phyloP scores from a whole-genome alignment of 208 protist species.

The Leishmania tarentolae region DNA sequence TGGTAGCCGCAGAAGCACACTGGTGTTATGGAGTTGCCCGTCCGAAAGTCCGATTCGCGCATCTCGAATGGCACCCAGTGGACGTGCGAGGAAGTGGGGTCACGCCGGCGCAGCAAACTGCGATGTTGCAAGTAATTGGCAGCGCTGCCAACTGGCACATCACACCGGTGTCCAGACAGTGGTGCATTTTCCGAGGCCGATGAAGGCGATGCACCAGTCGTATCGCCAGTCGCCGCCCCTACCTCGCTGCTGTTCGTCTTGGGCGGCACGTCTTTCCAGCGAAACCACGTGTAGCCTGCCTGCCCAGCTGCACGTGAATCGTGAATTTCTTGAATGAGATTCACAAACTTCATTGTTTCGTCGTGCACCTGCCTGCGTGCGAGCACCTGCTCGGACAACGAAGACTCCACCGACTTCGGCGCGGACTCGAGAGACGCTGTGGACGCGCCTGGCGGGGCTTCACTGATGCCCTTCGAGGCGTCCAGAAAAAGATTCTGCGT shows the following conservation, averaged over 20 bases:
- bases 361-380: not conserved
- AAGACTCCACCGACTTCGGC: not conserved
- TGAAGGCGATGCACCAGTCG: too few species aligned
- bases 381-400: not conserved
- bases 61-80: slow-evolving; percentile 28
- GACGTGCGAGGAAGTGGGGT: slow-evolving; percentile 1
- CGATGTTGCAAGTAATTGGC: not conserved
- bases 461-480: not conserved
- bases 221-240: not conserved
- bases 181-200: too few species aligned
- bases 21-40: not conserved
- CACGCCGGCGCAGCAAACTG: slow-evolving; percentile 9
- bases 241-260: not conserved
- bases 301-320: slow-evolving; percentile 5
- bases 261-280: not conserved
- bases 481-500: not conserved
- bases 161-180: not conserved
- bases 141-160: too few species aligned
- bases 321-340: slow-evolving; percentile 23
- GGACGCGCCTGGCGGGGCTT: not conserved
- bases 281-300: slow-evolving; percentile 28
- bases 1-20: slow-evolving; percentile 24
- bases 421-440: not conserved
- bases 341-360: slow-evolving; percentile 28
- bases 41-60: slow-evolving; percentile 8